Conservation (phyloP, 495 filamentous ascomycete species). For the Sphaerosporella brunnea region DNA sequence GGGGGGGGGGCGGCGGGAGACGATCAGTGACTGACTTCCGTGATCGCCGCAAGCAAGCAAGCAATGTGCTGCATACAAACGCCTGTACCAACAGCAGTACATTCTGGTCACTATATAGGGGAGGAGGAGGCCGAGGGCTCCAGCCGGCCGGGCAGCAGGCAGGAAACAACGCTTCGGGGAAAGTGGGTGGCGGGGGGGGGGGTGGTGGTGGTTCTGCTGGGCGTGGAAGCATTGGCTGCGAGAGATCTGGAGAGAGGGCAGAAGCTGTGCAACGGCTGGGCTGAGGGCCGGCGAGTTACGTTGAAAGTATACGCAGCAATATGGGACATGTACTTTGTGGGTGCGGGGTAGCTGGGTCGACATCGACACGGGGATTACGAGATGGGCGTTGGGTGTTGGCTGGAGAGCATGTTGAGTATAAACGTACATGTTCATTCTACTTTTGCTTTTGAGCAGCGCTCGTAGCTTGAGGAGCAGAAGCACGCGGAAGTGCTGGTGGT, state of each 20-base stretch:
- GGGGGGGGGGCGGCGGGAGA: neutral
- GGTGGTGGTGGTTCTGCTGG: neutral
- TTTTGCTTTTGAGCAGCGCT: too few relatives aligned
- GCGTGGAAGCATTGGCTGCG: neutral
- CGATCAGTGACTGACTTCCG: neutral
- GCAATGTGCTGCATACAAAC: constrained; percentile 2
- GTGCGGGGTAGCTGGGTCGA: neutral
- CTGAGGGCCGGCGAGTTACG: neutral
- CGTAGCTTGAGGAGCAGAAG: too few relatives aligned
- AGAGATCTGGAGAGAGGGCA: neutral
- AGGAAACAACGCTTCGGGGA: neutral
- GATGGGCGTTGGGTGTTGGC: neutral
- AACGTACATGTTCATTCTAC: too few relatives aligned
- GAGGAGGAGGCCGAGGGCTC: neutral
- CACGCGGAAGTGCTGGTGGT: too few relatives aligned
- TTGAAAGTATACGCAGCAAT: neutral
- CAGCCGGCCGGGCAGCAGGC: neutral
- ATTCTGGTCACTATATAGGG: constrained; percentile 6
- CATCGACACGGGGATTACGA: neutral
- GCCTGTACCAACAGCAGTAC: constrained; percentile 1
- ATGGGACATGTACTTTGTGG: neutral
- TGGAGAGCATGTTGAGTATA: too few relatives aligned
- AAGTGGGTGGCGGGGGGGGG: neutral
- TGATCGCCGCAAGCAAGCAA: constrained; percentile 2
- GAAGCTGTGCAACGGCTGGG: neutral